Base-by-base conservation (phyloP, 1,139 yeast species). In the Geotrichum reessii region DNA sequence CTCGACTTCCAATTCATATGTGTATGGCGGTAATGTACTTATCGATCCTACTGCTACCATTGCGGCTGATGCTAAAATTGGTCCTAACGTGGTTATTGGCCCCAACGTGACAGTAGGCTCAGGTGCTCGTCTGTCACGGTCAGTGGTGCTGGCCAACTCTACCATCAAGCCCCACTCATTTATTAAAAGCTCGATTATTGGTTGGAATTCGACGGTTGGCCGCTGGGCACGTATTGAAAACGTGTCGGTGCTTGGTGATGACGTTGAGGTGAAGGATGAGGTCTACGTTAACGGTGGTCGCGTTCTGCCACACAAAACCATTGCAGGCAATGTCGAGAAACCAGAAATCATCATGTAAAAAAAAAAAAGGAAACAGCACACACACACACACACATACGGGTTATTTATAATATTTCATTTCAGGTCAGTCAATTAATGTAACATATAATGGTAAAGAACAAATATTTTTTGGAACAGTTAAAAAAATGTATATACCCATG, bases 221-320 rank as follows among this genome's bases (percentile, higher is more conserved):
- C 86, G 85, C 77, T 93, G 99, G 99, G 96, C 98, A 65, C 91
- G 99, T 81, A 85, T 95, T 66, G 99, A 93, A 78, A 96, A 97
- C 79, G 89, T 86, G 69, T 89, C 98, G 64, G 99, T 95, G 62
- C 84, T 95, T 72, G 99, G 99, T 79, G 99, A 95, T 76, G 99
- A 95, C 68, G 99, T 95, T 67, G 96, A 92, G 75, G 89, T 95
- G 74, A 91, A 92, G 82, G 97, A 95, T 75, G 99, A 93, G 81
- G 83, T 95, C 74, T 95, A 95, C 82, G 96, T 95, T 69, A 93
- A 93, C 76, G 99, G 99, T 77, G 99, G 98, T 77, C 92, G 95
- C 76, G 97, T 95, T 67, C 84, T 95, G 75, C 99, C 99, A 67
- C 99, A 95, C 84, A 95, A 95, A 83, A 82, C 96, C 65, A 93